Percentiles rank a stretch among this genome's conserved stretches.
These are phyloP conservation scores for Tylopilus intermedius DNA, from an alignment of 768 basidiomycete species.

Conservation along the genomic window DNA sequence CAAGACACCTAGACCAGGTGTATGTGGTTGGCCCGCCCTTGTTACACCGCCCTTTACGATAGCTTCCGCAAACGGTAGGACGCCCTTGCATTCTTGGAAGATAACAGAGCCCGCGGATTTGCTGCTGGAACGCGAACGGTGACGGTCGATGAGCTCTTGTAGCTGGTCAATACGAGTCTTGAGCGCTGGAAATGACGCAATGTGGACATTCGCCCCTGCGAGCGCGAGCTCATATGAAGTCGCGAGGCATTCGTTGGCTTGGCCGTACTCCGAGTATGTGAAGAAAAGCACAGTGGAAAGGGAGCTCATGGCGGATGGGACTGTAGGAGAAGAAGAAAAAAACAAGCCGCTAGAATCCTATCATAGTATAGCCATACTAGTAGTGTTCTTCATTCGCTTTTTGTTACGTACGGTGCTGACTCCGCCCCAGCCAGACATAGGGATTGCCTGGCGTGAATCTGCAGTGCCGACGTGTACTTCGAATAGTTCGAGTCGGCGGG, in stretches of 20 bases:
- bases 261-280: slow-evolving; percentile 4
- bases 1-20: slow-evolving; percentile 2
- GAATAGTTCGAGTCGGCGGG: too few relatives aligned
- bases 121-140: not conserved
- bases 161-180: slow-evolving; percentile 3
- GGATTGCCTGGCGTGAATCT: too few relatives aligned
- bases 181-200: slow-evolving; percentile 12
- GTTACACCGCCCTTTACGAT: not conserved
- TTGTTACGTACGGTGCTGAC: too few relatives aligned
- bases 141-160: slow-evolving; percentile 3
- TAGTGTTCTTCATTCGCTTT: too few relatives aligned
- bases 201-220: slow-evolving; percentile 1
- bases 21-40: not conserved
- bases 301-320: slow-evolving; percentile 1
- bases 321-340: too few relatives aligned
- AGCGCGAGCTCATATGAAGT: slow-evolving; percentile 13
- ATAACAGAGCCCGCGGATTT: not conserved
- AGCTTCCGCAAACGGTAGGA: not conserved
- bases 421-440: too few relatives aligned
- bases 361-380: too few relatives aligned
- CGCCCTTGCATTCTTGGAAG: slow-evolving; percentile 6
- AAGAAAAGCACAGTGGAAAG: slow-evolving; percentile 8
- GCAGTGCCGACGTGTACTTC: too few relatives aligned
- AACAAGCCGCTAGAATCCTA: too few relatives aligned
- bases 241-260: slow-evolving; percentile 9